Evolutionary conservation across 2,329 filamentous ascomycete species (phyloP).

Genomic region (Monosporascus sp.): DNA sequence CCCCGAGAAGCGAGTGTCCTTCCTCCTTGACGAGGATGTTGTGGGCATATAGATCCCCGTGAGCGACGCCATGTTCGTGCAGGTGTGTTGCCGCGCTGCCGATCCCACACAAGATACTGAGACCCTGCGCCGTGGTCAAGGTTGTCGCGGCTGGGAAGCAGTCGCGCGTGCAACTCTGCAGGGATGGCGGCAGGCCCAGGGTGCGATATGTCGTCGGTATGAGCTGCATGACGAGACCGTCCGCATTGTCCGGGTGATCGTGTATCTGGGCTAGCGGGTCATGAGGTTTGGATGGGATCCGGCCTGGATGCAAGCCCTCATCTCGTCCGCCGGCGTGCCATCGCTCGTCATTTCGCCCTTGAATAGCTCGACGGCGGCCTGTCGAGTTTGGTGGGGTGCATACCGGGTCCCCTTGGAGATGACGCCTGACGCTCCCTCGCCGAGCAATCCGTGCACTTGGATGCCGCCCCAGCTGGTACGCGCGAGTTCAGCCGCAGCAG

Average conservation of each 20-base stretch:
- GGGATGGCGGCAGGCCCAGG: slow-evolving; percentile 37
- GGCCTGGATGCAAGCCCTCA: slow-evolving; percentile 40
- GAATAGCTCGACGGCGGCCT: slow-evolving; percentile 45
- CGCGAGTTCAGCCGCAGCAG: slow-evolving; percentile 24
- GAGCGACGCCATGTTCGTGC: slow-evolving; percentile 36
- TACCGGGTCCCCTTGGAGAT: slow-evolving; percentile 37
- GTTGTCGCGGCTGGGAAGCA: slow-evolving; percentile 27
- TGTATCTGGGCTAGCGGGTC: slow-evolving; percentile 37
- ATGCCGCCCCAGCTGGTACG: slow-evolving; percentile 36
- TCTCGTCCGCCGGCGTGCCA: slow-evolving; percentile 42
- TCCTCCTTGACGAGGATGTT: slow-evolving; percentile 37
- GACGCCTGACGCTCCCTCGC: slow-evolving; percentile 40
- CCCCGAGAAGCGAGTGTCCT: slow-evolving; percentile 39
- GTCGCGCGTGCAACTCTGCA: slow-evolving; percentile 41
- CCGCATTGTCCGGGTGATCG: slow-evolving; percentile 31
- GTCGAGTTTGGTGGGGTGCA: slow-evolving; percentile 19
- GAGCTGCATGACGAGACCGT: slow-evolving; percentile 41
- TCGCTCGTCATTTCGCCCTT: slow-evolving; percentile 41
- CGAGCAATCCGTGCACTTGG: slow-evolving; percentile 33
- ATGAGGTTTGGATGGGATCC: slow-evolving; percentile 42
- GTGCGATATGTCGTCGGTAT: slow-evolving; percentile 36
- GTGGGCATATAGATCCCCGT: slow-evolving; percentile 43
- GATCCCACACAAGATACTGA: slow-evolving; percentile 33
- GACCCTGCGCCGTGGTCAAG: slow-evolving; percentile 24
- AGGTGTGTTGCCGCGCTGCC: slow-evolving; percentile 38